phyloP scores from a whole-genome alignment of 2,329 filamentous ascomycete genomes.

The Botrytis fragariae region DNA sequence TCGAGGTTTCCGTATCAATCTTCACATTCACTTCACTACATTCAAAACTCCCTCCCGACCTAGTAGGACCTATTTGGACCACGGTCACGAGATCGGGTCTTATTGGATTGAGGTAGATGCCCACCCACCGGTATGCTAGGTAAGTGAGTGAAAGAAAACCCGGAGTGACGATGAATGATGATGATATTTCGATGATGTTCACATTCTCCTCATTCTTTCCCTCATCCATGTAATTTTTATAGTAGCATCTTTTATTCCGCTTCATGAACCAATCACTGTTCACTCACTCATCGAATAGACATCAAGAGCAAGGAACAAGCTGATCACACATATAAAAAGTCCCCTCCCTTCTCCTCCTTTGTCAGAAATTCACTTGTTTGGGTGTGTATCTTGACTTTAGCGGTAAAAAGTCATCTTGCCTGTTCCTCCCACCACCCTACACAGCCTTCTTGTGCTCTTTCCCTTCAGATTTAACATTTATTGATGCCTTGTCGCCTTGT shows the following conservation, averaged over 20 bases:
- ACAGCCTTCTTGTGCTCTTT: neutral
- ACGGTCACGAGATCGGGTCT: neutral
- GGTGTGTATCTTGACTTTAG: conserved; percentile 4
- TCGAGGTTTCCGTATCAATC: neutral
- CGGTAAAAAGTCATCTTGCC: neutral
- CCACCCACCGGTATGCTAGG: neutral
- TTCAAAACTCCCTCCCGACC: neutral
- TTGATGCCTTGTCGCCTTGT: neutral
- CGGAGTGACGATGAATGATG: neutral
- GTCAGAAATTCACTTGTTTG: neutral
- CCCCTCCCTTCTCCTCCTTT: conserved; percentile 11
- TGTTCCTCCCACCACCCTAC: neutral
- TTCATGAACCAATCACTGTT: neutral
- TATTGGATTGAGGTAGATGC: neutral
- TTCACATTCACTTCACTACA: neutral
- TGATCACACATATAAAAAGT: conserved; percentile 13
- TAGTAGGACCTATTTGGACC: neutral
- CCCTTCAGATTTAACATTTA: too few species aligned
- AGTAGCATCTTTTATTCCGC: neutral
- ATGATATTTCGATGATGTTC: neutral
- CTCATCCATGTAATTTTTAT: neutral
- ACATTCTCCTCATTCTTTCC: neutral
- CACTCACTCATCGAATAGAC: neutral
- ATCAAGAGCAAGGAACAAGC: conserved; percentile 3
- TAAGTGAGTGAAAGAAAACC: neutral